Base-by-base conservation (phyloP, 2,329 filamentous ascomycete species). In the Aspergillus glaucus region DNA sequence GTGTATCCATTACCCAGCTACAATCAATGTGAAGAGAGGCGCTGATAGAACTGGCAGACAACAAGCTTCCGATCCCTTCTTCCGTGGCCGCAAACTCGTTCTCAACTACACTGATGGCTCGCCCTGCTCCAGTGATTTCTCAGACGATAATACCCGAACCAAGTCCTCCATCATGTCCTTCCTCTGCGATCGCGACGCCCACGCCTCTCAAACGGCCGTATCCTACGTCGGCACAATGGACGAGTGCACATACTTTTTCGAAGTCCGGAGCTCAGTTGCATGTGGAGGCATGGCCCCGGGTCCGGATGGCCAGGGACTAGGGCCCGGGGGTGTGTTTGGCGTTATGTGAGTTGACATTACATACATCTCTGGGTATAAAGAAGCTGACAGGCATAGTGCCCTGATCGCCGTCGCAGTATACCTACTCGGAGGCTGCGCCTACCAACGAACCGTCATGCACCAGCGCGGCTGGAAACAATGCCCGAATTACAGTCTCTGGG, bases 181-280 rank as follows among this genome's bases (percentile, higher is more conserved):
- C 66, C 85, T 93, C 56, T 98, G 93, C 75, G 91, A 96, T 65
- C 82, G 82, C 53, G 90, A 96, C 60, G 83, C 88, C 1, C 75
- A 85, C 1, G 79, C 77, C 26, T 80, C 81, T 4, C 77, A 80
- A 37, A 85, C 90, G 3, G 79, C 80, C 4, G 77, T 93, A 34
- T 89, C 88, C 17, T 98, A 95, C 66, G 85, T 97, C 50, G 88
- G 87, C 50, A 86, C 91, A 52, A 85, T 88, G 37, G 91, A 97
- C 64, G 86, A 94, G 51, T 98, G 93, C 76, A 83, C 88, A 26
- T 98, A 97, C 71, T 87, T 95, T 70, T 98, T 98, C 73, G 91
- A 97, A 68, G 85, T 91, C 44, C 86, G 92, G 55, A 93, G 88
- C 21, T 79, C 81, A 42, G 86, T 89, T 57, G 92, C 91, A 9